These are phyloP conservation scores for Nakazawaea wyomingensis DNA, from an alignment of 805 yeast species.

Conservation along the genomic window DNA sequence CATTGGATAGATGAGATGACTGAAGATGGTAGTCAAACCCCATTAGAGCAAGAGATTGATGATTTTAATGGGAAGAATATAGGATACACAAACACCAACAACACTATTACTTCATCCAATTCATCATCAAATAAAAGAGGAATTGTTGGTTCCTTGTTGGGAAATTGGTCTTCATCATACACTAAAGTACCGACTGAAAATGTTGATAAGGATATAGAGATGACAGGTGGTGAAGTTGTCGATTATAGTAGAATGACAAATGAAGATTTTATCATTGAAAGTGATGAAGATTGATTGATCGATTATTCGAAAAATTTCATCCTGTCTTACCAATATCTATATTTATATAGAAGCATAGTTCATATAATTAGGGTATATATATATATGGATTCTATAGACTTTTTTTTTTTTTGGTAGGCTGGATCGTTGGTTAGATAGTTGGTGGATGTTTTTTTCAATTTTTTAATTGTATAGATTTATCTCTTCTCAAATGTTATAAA, in stretches of 20 bases:
- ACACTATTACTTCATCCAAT: no score
- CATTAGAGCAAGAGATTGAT: constrained; percentile 12
- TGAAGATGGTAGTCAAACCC: constrained; percentile 7
- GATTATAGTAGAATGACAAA: constrained; percentile 12
- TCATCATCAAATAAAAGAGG: no score
- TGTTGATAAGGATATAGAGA: constrained; percentile 34
- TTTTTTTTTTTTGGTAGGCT: no score
- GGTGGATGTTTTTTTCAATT: no score
- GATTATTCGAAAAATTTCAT: no score
- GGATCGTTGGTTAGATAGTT: no score
- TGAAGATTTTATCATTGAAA: constrained; percentile 43
- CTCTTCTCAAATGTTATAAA: no score
- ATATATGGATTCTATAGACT: no score
- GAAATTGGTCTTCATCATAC: constrained; percentile 15
- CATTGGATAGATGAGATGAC: constrained; percentile 27
- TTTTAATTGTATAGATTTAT: no score
- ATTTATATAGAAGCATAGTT: neutral
- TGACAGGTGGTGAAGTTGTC: constrained; percentile 28
- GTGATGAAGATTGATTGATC: constrained; percentile 38
- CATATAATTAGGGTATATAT: no score
- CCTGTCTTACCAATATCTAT: no score
- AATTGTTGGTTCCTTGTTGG: constrained; percentile 1
- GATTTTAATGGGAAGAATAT: constrained; percentile 18
- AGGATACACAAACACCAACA: neutral
- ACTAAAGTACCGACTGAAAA: constrained; percentile 16